Evolutionary conservation across 2,329 filamentous ascomycete species (phyloP).

Genomic region (Cladophialophora immunda): DNA sequence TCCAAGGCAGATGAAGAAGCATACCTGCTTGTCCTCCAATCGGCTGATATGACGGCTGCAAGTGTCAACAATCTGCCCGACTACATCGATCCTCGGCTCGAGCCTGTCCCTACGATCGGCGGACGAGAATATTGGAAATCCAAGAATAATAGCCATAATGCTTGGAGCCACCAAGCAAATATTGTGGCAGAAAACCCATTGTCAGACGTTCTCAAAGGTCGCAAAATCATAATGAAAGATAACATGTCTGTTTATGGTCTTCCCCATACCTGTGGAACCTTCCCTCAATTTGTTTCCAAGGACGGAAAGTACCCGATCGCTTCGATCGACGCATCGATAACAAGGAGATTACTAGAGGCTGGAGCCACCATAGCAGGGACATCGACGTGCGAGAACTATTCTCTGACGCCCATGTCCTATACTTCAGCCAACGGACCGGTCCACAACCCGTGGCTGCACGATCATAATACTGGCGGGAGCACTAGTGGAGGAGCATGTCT

Average conservation of each 20-base stretch:
- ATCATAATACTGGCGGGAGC: slow-evolving; percentile 49
- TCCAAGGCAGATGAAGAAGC: slow-evolving; percentile 37
- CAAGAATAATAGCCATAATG: slow-evolving; percentile 53
- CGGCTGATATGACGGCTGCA: slow-evolving; percentile 41
- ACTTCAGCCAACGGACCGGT: slow-evolving; percentile 49
- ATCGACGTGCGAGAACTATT: slow-evolving; percentile 52
- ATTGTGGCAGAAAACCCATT: slow-evolving; percentile 43
- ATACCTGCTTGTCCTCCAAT: slow-evolving; percentile 44
- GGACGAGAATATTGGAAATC: slow-evolving; percentile 40
- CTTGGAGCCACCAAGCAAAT: slow-evolving; percentile 52
- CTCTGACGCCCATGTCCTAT: slow-evolving; percentile 48
- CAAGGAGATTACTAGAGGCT: slow-evolving; percentile 47
- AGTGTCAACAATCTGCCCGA: slow-evolving; percentile 47
- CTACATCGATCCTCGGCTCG: slow-evolving; percentile 48
- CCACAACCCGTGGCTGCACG: slow-evolving; percentile 47
- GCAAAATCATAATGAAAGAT: slow-evolving; percentile 49
- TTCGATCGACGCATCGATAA: slow-evolving; percentile 48
- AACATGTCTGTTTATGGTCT: slow-evolving; percentile 49
- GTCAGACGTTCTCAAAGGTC: slow-evolving; percentile 42
- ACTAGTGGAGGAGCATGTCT: slow-evolving; percentile 50
- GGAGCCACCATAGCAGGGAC: slow-evolving; percentile 49
- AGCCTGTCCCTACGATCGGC: slow-evolving; percentile 40
- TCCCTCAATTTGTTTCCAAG: slow-evolving; percentile 44
- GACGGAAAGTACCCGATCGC: slow-evolving; percentile 45
- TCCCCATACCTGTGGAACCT: slow-evolving; percentile 48